Evolutionary conservation across 495 filamentous ascomycete species (phyloP).

Genomic region (Xylaria venustula): DNA sequence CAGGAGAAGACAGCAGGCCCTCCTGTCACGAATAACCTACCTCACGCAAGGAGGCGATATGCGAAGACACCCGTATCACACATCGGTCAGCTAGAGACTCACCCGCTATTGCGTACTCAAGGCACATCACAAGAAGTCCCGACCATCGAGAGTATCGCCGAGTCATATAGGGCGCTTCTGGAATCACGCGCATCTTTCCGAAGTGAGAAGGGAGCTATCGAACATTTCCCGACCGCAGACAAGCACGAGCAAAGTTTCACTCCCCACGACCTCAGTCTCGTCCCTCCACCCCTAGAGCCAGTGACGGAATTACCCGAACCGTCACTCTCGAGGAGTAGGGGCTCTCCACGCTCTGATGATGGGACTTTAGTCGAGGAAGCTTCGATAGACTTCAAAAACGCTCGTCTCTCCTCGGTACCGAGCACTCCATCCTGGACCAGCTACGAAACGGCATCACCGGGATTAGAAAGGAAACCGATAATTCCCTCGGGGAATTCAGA

Average conservation of each 20-base stretch:
- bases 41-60: constrained; percentile 28
- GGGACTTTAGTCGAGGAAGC: constrained; percentile 48
- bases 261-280: neutral
- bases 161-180: constrained; percentile 43
- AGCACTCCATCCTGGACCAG: constrained; percentile 1
- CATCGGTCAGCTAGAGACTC: constrained; percentile 39
- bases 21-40: constrained; percentile 18
- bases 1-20: constrained; percentile 17
- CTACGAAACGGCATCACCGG: neutral
- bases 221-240: constrained; percentile 14
- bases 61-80: constrained; percentile 46
- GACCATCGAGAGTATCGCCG: constrained; percentile 44
- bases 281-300: constrained; percentile 13
- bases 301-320: constrained; percentile 17
- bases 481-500: constrained; percentile 25
- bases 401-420: constrained; percentile 26
- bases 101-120: constrained; percentile 22
- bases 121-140: constrained; percentile 25
- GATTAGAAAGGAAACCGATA: neutral
- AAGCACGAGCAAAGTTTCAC: constrained; percentile 1
- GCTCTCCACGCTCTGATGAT: constrained; percentile 40
- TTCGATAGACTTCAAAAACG: constrained; percentile 37
- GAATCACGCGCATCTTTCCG: constrained; percentile 29
- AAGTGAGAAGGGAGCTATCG: constrained; percentile 16
- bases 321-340: neutral